phyloP scores from a whole-genome alignment of 345 rosid species.

The Rhodomyrtus tomentosa region DNA sequence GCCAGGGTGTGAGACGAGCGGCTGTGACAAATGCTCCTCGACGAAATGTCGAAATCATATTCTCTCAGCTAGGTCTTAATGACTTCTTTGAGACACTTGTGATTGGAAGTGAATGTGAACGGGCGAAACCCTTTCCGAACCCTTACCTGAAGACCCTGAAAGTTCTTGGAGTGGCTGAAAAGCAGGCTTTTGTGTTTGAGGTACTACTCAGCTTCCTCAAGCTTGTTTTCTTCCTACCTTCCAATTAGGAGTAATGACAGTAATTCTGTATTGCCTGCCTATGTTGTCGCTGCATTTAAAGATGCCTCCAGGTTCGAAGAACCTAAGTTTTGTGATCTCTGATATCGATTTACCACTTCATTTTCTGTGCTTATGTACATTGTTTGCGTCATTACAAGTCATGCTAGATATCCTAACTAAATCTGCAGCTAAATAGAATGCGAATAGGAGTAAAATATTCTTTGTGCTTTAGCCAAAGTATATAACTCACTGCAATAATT shows the following conservation, averaged over 20 bases:
- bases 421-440: neutral
- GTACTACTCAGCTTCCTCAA: neutral
- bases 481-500: neutral
- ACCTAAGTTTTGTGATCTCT: neutral
- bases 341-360: neutral
- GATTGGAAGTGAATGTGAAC: conserved; percentile 19
- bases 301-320: neutral
- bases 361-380: neutral
- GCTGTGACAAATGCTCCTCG: conserved; percentile 36
- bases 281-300: fast-evolving
- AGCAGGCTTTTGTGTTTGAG: conserved; percentile 29
- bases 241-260: neutral
- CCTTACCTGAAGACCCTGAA: conserved; percentile 31
- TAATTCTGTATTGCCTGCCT: neutral
- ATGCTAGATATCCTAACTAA: neutral
- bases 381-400: neutral
- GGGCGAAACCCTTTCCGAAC: conserved; percentile 28
- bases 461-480: neutral
- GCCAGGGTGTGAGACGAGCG: conserved; percentile 22
- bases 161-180: conserved; percentile 15
- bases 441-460: neutral
- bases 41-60: conserved; percentile 20
- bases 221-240: neutral
- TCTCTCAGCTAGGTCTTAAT: conserved; percentile 15
- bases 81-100: conserved; percentile 22